Evolutionary conservation across 1,284 basidiomycete genomes (phyloP).

Genomic region (Puccinia coronata): DNA sequence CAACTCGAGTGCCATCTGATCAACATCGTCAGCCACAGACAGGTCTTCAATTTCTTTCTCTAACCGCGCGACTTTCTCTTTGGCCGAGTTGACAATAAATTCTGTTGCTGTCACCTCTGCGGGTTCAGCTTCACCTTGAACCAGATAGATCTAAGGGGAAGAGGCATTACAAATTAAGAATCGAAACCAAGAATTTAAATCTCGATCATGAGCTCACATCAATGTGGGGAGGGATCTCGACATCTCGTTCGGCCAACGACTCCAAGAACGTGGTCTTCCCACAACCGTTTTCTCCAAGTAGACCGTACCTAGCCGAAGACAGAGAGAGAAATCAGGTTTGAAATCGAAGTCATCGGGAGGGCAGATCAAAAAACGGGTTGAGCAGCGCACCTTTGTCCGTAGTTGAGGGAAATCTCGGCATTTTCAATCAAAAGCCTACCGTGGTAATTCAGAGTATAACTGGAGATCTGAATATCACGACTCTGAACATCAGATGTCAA

Average conservation of each 20-base stretch:
- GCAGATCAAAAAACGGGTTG: not conserved
- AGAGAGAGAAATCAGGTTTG: not conserved
- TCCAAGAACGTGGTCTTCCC: slow-evolving; percentile 77
- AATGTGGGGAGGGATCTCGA: slow-evolving; percentile 90
- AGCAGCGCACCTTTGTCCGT: slow-evolving; percentile 74
- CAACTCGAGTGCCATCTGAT: slow-evolving; percentile 80
- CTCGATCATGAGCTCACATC: slow-evolving; percentile 63
- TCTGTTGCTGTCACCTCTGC: slow-evolving; percentile 94
- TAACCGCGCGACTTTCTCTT: slow-evolving; percentile 89
- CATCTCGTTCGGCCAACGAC: slow-evolving; percentile 85
- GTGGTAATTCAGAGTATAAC: slow-evolving; percentile 95
- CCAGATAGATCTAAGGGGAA: slow-evolving; percentile 76
- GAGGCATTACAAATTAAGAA: not conserved
- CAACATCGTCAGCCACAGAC: slow-evolving; percentile 81
- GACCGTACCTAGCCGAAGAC: slow-evolving; percentile 68
- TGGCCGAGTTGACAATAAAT: slow-evolving; percentile 90
- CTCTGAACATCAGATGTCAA: slow-evolving; percentile 87
- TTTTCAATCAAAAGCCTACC: slow-evolving; percentile 89
- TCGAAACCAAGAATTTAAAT: slow-evolving; percentile 14
- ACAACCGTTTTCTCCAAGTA: slow-evolving; percentile 94
- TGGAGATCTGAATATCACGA: slow-evolving; percentile 96
- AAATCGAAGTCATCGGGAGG: not conserved
- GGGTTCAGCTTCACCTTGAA: slow-evolving; percentile 91
- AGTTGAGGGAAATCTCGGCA: slow-evolving; percentile 88
- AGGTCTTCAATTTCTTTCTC: slow-evolving; percentile 94